A percentile compares a stretch with the other conserved stretches of the same genome.
Conservation (phyloP, 225 moss, liverwort and hornwort species). For the Polytrichum commune region DNA sequence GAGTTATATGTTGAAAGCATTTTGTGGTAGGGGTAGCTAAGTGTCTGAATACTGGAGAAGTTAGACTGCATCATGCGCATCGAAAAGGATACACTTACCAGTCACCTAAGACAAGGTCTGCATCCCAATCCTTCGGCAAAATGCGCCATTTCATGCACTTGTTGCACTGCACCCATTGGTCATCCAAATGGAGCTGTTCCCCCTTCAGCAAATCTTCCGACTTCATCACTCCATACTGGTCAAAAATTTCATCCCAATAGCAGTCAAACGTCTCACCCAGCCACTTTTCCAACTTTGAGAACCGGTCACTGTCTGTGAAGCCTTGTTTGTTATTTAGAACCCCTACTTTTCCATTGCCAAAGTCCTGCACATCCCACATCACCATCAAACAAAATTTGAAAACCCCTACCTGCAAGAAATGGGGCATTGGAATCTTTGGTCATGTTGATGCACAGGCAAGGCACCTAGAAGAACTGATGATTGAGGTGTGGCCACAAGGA, state of each 20-base stretch:
- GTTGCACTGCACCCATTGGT: conserved; percentile 85
- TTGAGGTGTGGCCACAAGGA: background rate
- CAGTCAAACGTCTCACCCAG: conserved; percentile 50
- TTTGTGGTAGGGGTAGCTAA: too few species aligned
- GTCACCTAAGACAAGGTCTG: conserved; percentile 39
- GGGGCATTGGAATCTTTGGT: background rate
- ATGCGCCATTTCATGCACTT: conserved; percentile 85
- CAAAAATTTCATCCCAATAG: conserved; percentile 70
- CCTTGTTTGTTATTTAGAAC: conserved; percentile 88
- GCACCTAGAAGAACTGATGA: background rate
- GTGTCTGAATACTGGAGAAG: too few species aligned
- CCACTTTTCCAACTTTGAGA: conserved; percentile 70
- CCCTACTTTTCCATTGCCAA: conserved; percentile 54
- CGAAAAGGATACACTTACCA: conserved; percentile 35
- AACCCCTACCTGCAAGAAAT: background rate
- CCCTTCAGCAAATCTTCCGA: conserved; percentile 4
- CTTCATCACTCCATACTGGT: conserved; percentile 41
- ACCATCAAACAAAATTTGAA: background rate
- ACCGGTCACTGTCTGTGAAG: conserved; percentile 76
- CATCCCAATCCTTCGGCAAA: conserved; percentile 53
- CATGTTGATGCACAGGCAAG: background rate
- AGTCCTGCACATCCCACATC: conserved; percentile 39
- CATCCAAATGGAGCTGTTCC: conserved; percentile 25
- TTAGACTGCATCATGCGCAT: too few species aligned
- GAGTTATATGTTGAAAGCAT: too few species aligned